Evolutionary conservation across 2,329 filamentous ascomycete species (phyloP), one percentile per base, ranked within the genome.

Genomic region (Penicillium palitans): DNA sequence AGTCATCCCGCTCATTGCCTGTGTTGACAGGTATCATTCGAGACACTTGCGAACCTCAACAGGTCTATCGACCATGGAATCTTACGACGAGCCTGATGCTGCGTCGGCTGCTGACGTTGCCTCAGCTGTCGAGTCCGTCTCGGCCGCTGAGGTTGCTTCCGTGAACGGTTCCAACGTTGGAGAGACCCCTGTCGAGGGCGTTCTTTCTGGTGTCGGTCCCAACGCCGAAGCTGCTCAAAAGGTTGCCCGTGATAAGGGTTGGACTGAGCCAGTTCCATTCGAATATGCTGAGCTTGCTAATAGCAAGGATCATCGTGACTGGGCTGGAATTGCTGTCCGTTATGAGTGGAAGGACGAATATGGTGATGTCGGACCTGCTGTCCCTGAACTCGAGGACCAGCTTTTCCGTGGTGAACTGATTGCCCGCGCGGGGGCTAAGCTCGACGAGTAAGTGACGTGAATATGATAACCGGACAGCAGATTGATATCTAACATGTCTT

Each of bases 291-390:
- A 1, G 63, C 67, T 52, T 76, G 73, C 39, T 61, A 70, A 60
- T 19, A 55, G 53, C 19, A 55, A 37, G 37, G 66, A 71, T 4
- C 59, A 67, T n/a, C 69, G 70, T 15, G 71, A 76, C 7, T 86
- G 80, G 84, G 78, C 80, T 52, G 78, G 79, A 39, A 83, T 84
- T 55, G 87, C 86, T n/a, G 77, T 72, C 0, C 81, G 89, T 44
- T 98, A 98, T 67, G 85, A 93, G 69, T 98, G 90, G 89, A 82
- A 87, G 19, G 91, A 92, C 12, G 91, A 96, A 3, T 90, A 83
- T 65, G 95, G 93, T 2, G 93, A 98, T 41, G 80, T 99, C 54
- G 93, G 89, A 7, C 92, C 92, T 0, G 80, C 79, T 50, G 83
- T 87, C 53, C 79, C 83, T 0, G 83, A 86, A 48, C 84, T 99